Base-by-base conservation (phyloP, 1,284 basidiomycete genomes). In the Salmacisia buchloeana region DNA sequence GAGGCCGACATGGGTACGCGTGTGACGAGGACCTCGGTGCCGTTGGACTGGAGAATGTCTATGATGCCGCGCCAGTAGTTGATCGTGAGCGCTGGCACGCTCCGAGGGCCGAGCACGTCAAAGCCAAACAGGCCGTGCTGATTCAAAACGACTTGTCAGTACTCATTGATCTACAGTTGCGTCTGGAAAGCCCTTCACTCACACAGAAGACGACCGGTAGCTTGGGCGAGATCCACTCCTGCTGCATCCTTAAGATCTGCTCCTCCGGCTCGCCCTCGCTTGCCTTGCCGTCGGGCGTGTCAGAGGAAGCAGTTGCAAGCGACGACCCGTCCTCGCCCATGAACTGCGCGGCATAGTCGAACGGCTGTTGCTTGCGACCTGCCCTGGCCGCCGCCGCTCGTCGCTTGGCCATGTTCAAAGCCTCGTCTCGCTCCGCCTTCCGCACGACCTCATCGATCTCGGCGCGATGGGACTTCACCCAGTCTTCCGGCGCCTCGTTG, bases 21-120 rank as follows among this genome's bases (percentile, higher is more conserved):
- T 0, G 91, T 91, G 70, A 96, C 90, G 71, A 97, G 84, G 34
- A 96, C 90, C 77, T 97, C 89, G n/a, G 86, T 86, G 18, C 91
- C 93, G 74, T 89, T 91, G 29, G 88, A 85, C 75, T 94, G 88
- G 9, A 97, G 84, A 6, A 89, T 91, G 76, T 96, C 91, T 73
- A 89, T 88, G 69, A 97, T 93, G 2, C 94, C 94, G 39, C 93
- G 85, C 94, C 94, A 97, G 79, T 97, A 92, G 3, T 88, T 85
- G 56, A 97, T 90, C 74, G 92, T 87, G 29, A 97, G 75, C 2
- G 89, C 87, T 10, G 89, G 87, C 63, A 92, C 87, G 18, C 86
- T 81, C 1, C 86, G 59, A 0, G 76, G 74, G 2, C 76, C 74
- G 25, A 81, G 59, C 21, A 71, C 61, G 58, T 77, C 74, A 60